A percentile compares a stretch with the other conserved stretches of the same genome.
Conservation (phyloP, 2,329 filamentous ascomycete genomes). For the Zelopaecilomyces penicillatus region DNA sequence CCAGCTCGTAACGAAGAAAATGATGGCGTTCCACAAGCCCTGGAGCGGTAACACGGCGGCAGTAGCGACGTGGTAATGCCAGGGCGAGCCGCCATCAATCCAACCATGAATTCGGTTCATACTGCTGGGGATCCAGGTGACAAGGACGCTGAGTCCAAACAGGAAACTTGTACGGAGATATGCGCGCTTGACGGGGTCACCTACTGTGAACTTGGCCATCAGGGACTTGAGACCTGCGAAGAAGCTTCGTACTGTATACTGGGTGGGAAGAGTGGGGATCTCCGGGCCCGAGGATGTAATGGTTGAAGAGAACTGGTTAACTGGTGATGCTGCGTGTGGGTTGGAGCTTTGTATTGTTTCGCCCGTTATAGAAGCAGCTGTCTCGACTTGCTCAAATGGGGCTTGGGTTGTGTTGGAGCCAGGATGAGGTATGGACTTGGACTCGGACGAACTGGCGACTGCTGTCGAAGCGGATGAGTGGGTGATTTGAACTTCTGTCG, state of each 20-base stretch:
- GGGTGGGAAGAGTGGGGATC: neutral
- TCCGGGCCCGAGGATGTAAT: constrained; percentile 18
- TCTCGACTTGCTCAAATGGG: constrained; percentile 15
- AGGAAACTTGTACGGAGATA: constrained; percentile 54
- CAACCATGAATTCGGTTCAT: constrained; percentile 68
- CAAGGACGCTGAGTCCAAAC: constrained; percentile 51
- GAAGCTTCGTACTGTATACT: constrained; percentile 3
- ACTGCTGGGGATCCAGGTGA: constrained; percentile 59
- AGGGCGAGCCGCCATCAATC: constrained; percentile 44
- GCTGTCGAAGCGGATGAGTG: constrained; percentile 19
- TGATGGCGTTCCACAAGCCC: constrained; percentile 71
- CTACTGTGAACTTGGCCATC: constrained; percentile 25
- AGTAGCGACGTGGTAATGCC: constrained; percentile 59
- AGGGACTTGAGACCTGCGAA: constrained; percentile 22
- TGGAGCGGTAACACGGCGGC: constrained; percentile 68
- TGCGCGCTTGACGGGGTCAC: constrained; percentile 51
- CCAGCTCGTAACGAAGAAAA: constrained; percentile 63
- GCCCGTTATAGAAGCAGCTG: neutral
- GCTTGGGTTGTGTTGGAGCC: constrained; percentile 9
- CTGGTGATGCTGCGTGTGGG: constrained; percentile 11
- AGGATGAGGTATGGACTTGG: constrained; percentile 15
- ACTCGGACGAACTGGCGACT: constrained; percentile 14
- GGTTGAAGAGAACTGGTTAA: constrained; percentile 26
- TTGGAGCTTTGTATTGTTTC: no score
- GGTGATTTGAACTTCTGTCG: constrained; percentile 42